These are phyloP conservation scores for Rhizopogon sp. DNA, from an alignment of 768 basidiomycete species.

Conservation along the genomic window DNA sequence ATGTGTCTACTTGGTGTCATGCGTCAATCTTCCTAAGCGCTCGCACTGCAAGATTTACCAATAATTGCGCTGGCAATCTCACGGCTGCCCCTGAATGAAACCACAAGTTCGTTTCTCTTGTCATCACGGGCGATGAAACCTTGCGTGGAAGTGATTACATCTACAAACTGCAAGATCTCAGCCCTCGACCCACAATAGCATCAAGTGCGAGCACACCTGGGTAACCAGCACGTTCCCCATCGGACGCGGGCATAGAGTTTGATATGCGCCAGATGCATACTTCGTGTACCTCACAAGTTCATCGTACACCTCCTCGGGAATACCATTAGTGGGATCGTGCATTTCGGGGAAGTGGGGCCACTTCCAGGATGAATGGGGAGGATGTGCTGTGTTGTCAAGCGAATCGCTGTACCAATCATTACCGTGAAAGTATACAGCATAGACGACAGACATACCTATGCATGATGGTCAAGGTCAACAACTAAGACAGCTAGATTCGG, in stretches of 20 bases:
- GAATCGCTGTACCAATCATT: neutral
- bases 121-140: conserved; percentile 44
- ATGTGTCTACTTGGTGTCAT: conserved; percentile 12
- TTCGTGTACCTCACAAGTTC: conserved; percentile 42
- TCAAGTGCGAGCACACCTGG: conserved; percentile 27
- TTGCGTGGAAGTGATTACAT: conserved; percentile 33
- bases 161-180: conserved; percentile 27
- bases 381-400: neutral
- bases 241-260: conserved; percentile 40
- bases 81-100: conserved; percentile 37
- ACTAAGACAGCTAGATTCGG: neutral
- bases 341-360: conserved; percentile 22
- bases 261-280: conserved; percentile 48
- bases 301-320: conserved; percentile 33
- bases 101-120: conserved; percentile 33
- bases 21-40: conserved; percentile 2
- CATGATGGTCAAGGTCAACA: neutral
- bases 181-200: neutral
- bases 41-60: conserved; percentile 5
- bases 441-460: neutral
- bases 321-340: conserved; percentile 20
- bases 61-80: conserved; percentile 15
- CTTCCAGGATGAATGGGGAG: conserved; percentile 1
- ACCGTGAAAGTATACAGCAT: neutral
- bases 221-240: conserved; percentile 39